Conservation (phyloP, 768 basidiomycete genomes). For the Tulasnella sp. region DNA sequence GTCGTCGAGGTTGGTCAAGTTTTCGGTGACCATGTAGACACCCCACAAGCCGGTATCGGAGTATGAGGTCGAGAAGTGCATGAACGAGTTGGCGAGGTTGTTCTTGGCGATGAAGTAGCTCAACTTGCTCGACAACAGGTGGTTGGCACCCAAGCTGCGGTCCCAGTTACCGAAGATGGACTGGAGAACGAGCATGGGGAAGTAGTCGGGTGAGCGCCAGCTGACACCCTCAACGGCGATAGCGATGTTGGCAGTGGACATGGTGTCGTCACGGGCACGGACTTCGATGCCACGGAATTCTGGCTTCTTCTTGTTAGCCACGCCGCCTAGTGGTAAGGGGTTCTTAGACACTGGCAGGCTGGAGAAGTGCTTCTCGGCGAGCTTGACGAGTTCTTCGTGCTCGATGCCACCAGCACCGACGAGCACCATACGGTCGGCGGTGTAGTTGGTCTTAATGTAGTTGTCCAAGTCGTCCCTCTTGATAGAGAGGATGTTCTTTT, state of each 20-base stretch:
- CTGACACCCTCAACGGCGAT: constrained; percentile 97
- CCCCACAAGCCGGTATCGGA: constrained; percentile 99
- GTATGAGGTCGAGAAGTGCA: constrained; percentile 98
- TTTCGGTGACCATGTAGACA: constrained; percentile 95
- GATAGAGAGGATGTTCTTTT: constrained; percentile 93
- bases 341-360: constrained; percentile 79
- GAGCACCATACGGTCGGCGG: constrained; percentile 97
- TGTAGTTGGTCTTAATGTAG: constrained; percentile 98
- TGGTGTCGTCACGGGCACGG: constrained; percentile 87
- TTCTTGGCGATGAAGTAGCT: constrained; percentile 86
- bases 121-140: constrained; percentile 85
- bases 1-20: constrained; percentile 89
- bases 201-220: constrained; percentile 98
- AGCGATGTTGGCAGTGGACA: constrained; percentile 86
- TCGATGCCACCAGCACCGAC: constrained; percentile 95
- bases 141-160: constrained; percentile 84
- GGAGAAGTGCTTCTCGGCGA: constrained; percentile 92
- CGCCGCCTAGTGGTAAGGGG: constrained; percentile 76
- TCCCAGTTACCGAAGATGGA: constrained; percentile 99
- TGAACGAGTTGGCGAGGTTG: constrained; percentile 98
- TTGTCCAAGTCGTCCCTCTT: constrained; percentile 78
- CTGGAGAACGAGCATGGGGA: constrained; percentile 98
- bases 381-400: constrained; percentile 86
- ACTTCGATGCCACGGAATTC: constrained; percentile 92
- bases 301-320: constrained; percentile 63